These are phyloP conservation scores for Suillus luteus DNA, from an alignment of 768 basidiomycete genomes.

Conservation along the genomic window DNA sequence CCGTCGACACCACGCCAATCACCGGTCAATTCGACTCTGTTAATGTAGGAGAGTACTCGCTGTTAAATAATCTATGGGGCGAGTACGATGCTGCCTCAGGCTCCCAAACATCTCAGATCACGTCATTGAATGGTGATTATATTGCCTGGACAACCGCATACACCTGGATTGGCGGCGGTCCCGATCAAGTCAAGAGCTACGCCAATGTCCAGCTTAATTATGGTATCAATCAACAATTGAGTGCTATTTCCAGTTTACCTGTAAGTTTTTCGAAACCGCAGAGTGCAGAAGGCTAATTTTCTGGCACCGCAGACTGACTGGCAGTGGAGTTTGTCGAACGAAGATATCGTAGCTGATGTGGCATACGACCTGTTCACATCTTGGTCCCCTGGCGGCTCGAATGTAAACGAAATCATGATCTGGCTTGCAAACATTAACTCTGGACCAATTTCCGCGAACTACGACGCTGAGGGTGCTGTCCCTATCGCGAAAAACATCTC, in stretches of 20 bases:
- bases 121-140: conserved; percentile 41
- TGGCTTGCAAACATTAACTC: conserved; percentile 64
- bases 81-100: conserved; percentile 43
- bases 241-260: conserved; percentile 54
- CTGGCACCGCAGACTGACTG: conserved; percentile 45
- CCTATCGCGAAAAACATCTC: conserved; percentile 44
- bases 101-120: conserved; percentile 51
- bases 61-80: conserved; percentile 54
- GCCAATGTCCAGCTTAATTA: conserved; percentile 54
- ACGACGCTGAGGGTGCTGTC: conserved; percentile 47
- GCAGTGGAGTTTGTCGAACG: conserved; percentile 53
- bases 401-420: conserved; percentile 56
- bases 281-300: neutral
- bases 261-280: conserved; percentile 36
- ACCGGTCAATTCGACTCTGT: conserved; percentile 57
- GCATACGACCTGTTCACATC: conserved; percentile 71
- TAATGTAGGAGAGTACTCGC: conserved; percentile 45
- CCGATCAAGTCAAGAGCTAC: conserved; percentile 56
- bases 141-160: conserved; percentile 55
- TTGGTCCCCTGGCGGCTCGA: conserved; percentile 45
- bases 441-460: conserved; percentile 55
- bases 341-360: conserved; percentile 53
- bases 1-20: conserved; percentile 26
- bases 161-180: conserved; percentile 54
- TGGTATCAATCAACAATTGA: conserved; percentile 54